phyloP scores from a whole-genome alignment of 2,329 filamentous ascomycete genomes.

The Cladosporium cucumerinum region DNA sequence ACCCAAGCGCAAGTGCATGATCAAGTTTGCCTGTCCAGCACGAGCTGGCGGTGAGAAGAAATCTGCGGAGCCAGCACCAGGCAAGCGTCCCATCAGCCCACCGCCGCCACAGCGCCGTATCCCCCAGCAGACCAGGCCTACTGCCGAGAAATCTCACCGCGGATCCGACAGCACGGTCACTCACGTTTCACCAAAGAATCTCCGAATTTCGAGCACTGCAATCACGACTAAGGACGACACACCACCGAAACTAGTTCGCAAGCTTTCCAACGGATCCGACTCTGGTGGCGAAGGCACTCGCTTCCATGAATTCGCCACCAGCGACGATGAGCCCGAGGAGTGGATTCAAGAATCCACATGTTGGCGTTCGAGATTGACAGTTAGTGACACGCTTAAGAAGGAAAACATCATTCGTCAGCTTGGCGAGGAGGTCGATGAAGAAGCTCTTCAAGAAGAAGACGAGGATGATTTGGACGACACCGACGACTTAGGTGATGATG shows the following conservation, averaged over 20 bases:
- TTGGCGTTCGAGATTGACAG: constrained; percentile 69
- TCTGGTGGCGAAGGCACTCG: constrained; percentile 54
- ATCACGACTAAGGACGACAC: constrained; percentile 30
- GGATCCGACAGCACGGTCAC: constrained; percentile 51
- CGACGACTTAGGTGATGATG: constrained; percentile 47
- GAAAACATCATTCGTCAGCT: constrained; percentile 84
- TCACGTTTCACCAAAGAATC: constrained; percentile 42
- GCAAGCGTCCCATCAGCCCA: constrained; percentile 39
- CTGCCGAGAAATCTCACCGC: constrained; percentile 37
- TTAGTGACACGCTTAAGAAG: constrained; percentile 84
- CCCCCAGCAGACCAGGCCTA: constrained; percentile 9
- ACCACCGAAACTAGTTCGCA: constrained; percentile 33
- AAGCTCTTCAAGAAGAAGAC: constrained; percentile 68
- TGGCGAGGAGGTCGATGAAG: constrained; percentile 86
- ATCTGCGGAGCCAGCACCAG: constrained; percentile 25
- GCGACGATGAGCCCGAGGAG: constrained; percentile 76
- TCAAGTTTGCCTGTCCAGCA: constrained; percentile 73
- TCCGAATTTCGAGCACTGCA: neutral
- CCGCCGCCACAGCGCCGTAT: constrained; percentile 35
- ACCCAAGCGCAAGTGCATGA: constrained; percentile 56
- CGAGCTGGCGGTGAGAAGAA: constrained; percentile 43
- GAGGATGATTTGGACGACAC: constrained; percentile 38
- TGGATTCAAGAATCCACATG: constrained; percentile 76
- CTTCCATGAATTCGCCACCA: constrained; percentile 92
- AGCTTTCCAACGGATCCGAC: constrained; percentile 29